Percentiles rank a stretch among this genome's conserved stretches.
Conservation (phyloP, 2,329 filamentous ascomycete genomes). For the Emergomyces pasteurianus region DNA sequence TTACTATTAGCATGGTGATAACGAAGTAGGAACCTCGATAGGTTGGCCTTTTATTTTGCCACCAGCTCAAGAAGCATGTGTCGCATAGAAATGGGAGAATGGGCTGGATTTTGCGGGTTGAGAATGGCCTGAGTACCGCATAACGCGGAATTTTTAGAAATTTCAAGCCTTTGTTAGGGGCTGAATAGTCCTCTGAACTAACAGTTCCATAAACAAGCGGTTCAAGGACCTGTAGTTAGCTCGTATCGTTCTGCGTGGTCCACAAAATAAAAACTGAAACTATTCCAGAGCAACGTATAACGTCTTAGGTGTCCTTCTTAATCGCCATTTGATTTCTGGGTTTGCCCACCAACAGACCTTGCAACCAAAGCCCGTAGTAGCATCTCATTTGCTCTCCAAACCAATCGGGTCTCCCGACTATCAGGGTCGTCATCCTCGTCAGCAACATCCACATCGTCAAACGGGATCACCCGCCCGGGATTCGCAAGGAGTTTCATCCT, state of each 20-base stretch:
- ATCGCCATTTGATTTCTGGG: not conserved
- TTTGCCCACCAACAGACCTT: constrained; percentile 15
- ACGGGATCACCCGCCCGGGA: constrained; percentile 8
- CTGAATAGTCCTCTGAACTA: not conserved
- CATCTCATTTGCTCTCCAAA: constrained; percentile 21
- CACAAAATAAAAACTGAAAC: not conserved
- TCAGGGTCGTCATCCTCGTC: constrained; percentile 9
- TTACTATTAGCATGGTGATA: not conserved
- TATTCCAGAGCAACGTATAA: not conserved
- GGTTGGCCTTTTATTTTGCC: not conserved
- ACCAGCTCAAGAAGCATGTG: not conserved
- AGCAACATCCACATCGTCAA: constrained; percentile 12
- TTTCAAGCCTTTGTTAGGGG: not conserved
- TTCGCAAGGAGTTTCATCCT: constrained; percentile 26
- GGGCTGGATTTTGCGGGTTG: not conserved
- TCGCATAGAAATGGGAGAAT: not conserved
- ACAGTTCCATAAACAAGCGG: not conserved
- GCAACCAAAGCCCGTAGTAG: constrained; percentile 22
- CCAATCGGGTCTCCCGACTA: constrained; percentile 12
- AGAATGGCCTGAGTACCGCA: not conserved
- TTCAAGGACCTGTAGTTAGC: not conserved
- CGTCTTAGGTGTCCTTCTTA: not conserved
- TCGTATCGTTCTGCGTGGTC: not conserved
- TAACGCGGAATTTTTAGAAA: not conserved
- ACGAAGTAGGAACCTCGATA: not conserved